Base-by-base conservation (phyloP, 306 rosid genomes). In the Dryas alaskensis region DNA sequence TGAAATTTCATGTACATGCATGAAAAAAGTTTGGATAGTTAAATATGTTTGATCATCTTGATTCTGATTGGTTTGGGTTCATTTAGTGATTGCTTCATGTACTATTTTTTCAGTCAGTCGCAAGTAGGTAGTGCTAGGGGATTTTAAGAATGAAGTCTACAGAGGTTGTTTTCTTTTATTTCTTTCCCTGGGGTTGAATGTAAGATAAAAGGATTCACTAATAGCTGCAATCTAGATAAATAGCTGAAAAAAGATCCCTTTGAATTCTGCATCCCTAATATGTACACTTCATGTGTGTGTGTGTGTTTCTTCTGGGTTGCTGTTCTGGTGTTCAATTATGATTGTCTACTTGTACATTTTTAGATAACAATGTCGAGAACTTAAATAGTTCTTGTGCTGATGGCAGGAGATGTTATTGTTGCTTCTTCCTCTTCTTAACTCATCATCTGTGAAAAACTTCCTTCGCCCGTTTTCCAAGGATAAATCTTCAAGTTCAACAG, bases 341-440 rank as follows among this genome's bases (percentile, higher is more conserved):
- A 52, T 70, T 54, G 44, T 62, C 6, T 39, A 53, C 45, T 55
- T 37, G 5, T 5, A 5, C 7, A 57, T 17, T 17, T 6, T n/a
- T n/a, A 1, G 64, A 43, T 11, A 73, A 47, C 19, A 50, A 2
- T 25, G 50, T 61, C 31, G 7, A 16, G 50, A 58, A 47, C 31
- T 70, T n/a, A 76, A 59, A 63, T 53, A 69, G 76, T 65, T 63
- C 25, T 72, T 70, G 70, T 78, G 73, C 73, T 87, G 65, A 64
- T 91, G 73, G 83, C 96, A 95, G 99, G 99, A 95, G 80, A 92
- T 95, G 99, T 74, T 95, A 80, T 77, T 95, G 84, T 67, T 95
- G 80, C 99, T 92, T 61, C 99, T 95, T 83, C 99, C 99, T 76
- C 96, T 95, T 73, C 95, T 95, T 11, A 95, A 92, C 81, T 95